phyloP scores from a whole-genome alignment of 768 basidiomycete species.

The Tylopilus plumbeoviolaceoides region DNA sequence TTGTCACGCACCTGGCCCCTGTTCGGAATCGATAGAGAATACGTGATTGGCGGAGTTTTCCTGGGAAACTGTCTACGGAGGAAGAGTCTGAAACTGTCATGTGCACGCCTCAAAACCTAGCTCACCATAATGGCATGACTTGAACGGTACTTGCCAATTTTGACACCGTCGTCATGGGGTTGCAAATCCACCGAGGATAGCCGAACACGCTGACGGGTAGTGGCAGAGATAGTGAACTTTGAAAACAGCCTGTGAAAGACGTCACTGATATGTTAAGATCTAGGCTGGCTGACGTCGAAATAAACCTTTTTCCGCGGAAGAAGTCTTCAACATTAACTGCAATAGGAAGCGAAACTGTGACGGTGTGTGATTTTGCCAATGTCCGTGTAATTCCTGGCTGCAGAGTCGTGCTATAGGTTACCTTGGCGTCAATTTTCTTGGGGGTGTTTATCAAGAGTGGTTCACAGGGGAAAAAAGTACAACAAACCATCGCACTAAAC shows the following conservation, averaged over 20 bases:
- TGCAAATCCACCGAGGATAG: constrained; percentile 59
- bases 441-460: constrained; percentile 1
- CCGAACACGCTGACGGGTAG: constrained; percentile 75
- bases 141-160: constrained; percentile 46
- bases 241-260: constrained; percentile 66
- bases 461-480: neutral
- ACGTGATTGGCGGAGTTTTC: constrained; percentile 72
- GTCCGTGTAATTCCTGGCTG: constrained; percentile 53
- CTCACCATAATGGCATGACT: constrained; percentile 49
- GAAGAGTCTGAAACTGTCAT: neutral
- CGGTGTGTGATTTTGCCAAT: constrained; percentile 48
- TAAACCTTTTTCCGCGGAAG: constrained; percentile 79
- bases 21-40: constrained; percentile 67
- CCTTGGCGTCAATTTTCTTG: constrained; percentile 64
- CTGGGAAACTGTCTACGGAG: constrained; percentile 69
- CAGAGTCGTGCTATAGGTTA: constrained; percentile 61
- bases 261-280: neutral
- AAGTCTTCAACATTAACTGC: constrained; percentile 96
- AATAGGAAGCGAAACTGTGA: constrained; percentile 74
- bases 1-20: constrained; percentile 50
- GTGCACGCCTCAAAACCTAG: constrained; percentile 6
- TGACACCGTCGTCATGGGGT: constrained; percentile 43
- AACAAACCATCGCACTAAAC: constrained; percentile 56
- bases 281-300: neutral
- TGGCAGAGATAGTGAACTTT: constrained; percentile 84